Evolutionary conservation across 345 rosid species (phyloP).

Genomic region (Crucihimalaya himalaica): DNA sequence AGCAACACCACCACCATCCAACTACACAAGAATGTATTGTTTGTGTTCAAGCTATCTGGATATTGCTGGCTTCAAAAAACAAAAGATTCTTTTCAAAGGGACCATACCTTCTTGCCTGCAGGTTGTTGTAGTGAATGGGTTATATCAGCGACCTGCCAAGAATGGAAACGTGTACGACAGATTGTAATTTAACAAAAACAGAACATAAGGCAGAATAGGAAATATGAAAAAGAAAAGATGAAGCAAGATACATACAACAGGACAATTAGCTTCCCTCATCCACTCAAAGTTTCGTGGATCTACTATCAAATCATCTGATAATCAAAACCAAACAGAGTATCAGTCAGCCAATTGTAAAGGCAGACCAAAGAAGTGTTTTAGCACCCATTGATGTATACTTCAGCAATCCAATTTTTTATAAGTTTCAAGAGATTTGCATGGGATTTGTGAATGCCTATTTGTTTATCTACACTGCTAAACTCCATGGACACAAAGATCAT

Average conservation of each 20-base stretch:
- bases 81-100: background rate
- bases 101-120: constrained; percentile 81
- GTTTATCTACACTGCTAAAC: background rate
- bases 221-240: constrained; percentile 7
- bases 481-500: constrained; percentile 7
- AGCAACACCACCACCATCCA: constrained; percentile 98
- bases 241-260: constrained; percentile 66
- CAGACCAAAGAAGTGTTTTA: background rate
- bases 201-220: background rate
- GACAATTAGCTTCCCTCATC: constrained; percentile 96
- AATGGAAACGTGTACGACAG: constrained; percentile 4
- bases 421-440: constrained; percentile 11
- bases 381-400: background rate
- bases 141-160: constrained; percentile 83
- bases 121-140: constrained; percentile 98
- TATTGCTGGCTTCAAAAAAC: constrained; percentile 1
- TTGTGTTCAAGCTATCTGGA: background rate
- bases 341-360: constrained; percentile 22
- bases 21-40: constrained; percentile 45
- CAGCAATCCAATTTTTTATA: background rate
- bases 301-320: constrained; percentile 84
- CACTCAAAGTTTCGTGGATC: constrained; percentile 96
- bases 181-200: background rate
- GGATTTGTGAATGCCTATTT: constrained; percentile 23
- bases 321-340: constrained; percentile 31